Conservation (phyloP, 2,329 filamentous ascomycete species). For the Ceratocystis lukuohia region DNA sequence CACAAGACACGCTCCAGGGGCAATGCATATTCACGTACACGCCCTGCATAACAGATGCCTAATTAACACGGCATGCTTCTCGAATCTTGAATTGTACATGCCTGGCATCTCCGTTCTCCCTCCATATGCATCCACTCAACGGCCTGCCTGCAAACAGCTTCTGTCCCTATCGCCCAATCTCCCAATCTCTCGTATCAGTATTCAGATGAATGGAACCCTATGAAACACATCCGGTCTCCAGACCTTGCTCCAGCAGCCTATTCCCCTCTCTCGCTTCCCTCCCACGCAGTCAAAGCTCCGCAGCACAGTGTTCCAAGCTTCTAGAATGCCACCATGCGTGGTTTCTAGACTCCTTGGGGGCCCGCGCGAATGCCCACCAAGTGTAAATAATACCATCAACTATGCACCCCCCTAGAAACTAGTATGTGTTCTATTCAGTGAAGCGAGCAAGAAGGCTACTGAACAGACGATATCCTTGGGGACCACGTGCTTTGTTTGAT, state of each 20-base stretch:
- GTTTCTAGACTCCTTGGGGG: background rate
- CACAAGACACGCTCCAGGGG: background rate
- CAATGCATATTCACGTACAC: background rate
- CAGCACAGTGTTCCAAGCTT: background rate
- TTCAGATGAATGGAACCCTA: conserved; percentile 6
- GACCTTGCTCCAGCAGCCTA: background rate
- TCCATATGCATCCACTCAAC: background rate
- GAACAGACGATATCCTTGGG: too few species aligned
- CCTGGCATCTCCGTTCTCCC: background rate
- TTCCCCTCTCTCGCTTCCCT: background rate
- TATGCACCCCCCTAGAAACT: too few species aligned
- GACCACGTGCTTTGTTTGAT: background rate
- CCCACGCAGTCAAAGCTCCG: background rate
- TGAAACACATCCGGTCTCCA: background rate
- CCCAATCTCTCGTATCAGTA: background rate
- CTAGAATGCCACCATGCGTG: background rate
- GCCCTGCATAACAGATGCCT: background rate
- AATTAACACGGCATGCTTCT: background rate
- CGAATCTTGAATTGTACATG: background rate
- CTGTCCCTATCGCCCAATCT: background rate
- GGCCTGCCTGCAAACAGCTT: background rate
- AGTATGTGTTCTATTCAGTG: too few species aligned
- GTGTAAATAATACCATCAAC: too few species aligned
- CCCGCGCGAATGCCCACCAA: too few species aligned
- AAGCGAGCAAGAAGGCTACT: too few species aligned